Evolutionary conservation across 331 rosid species (phyloP).

Genomic region (Quercus tomentella): DNA sequence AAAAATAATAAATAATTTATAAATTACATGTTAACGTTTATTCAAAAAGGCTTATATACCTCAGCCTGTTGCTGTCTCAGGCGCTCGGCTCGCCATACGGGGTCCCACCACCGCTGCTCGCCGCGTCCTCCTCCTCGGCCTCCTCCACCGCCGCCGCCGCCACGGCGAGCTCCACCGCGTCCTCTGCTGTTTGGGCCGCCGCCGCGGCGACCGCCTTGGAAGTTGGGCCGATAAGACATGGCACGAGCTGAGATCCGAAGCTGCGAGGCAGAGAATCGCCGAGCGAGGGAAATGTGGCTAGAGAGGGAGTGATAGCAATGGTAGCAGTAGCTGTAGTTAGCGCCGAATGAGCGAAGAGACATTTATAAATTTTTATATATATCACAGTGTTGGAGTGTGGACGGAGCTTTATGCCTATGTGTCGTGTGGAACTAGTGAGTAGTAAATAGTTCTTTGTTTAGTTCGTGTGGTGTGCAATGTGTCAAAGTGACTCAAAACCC

Average conservation of each 20-base stretch:
- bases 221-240: conserved; percentile 79
- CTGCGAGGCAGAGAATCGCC: conserved; percentile 10
- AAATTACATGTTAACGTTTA: background rate
- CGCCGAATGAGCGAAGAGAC: conserved; percentile 10
- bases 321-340: background rate
- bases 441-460: no score
- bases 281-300: conserved; percentile 6
- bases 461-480: no score
- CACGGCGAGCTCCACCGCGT: conserved; percentile 41
- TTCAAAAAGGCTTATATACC: conserved; percentile 39
- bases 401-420: background rate
- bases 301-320: background rate
- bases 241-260: conserved; percentile 29
- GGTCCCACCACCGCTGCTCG: conserved; percentile 99
- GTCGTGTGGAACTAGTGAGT: background rate
- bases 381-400: background rate
- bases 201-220: conserved; percentile 73
- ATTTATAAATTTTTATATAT: conserved; percentile 25
- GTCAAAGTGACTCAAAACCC: no score
- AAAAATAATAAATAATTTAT: background rate
- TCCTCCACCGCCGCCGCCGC: conserved; percentile 37
- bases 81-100: conserved; percentile 93
- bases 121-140: conserved; percentile 71
- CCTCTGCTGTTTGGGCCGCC: conserved; percentile 44
- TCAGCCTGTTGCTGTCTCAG: conserved; percentile 63